Evolutionary conservation across 176 grass and related monocot species (phyloP).

Genomic region (Chrysopogon serrulatus): DNA sequence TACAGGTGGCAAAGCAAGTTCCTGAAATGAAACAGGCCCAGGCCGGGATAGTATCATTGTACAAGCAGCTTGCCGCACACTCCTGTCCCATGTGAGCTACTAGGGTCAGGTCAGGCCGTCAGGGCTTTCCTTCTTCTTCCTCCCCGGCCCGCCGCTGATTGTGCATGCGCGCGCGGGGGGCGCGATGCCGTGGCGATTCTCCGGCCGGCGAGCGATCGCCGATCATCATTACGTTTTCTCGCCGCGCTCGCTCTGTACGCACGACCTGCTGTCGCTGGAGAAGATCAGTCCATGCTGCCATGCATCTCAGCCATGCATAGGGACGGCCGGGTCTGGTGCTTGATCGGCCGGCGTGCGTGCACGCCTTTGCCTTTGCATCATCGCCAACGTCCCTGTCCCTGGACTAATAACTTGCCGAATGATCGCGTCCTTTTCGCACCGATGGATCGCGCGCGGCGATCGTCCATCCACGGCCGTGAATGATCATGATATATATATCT

Average conservation of each 20-base stretch:
- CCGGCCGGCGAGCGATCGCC: slow-evolving; percentile 1
- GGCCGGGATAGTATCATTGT: background rate
- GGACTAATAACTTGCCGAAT: background rate
- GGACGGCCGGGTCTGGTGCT: background rate
- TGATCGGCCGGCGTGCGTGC: background rate
- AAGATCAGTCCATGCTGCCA: background rate
- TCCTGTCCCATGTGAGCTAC: background rate
- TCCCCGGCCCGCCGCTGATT: background rate
- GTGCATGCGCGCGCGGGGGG: background rate
- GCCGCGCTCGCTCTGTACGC: background rate
- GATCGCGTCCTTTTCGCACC: background rate
- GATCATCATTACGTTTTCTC: background rate
- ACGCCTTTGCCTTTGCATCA: too few species aligned
- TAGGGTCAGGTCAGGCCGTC: background rate
- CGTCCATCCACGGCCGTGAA: background rate
- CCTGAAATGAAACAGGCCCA: background rate
- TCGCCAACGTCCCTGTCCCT: too few species aligned
- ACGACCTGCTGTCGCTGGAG: background rate
- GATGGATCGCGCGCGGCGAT: background rate
- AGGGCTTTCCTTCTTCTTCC: background rate
- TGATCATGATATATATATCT: background rate
- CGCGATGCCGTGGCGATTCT: background rate
- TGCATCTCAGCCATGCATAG: too few species aligned
- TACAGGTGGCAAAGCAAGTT: background rate
- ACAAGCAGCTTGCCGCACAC: slow-evolving; percentile 7